Base-by-base conservation (phyloP, 2,329 filamentous ascomycete species). In the Pseudocercospora eumusae region DNA sequence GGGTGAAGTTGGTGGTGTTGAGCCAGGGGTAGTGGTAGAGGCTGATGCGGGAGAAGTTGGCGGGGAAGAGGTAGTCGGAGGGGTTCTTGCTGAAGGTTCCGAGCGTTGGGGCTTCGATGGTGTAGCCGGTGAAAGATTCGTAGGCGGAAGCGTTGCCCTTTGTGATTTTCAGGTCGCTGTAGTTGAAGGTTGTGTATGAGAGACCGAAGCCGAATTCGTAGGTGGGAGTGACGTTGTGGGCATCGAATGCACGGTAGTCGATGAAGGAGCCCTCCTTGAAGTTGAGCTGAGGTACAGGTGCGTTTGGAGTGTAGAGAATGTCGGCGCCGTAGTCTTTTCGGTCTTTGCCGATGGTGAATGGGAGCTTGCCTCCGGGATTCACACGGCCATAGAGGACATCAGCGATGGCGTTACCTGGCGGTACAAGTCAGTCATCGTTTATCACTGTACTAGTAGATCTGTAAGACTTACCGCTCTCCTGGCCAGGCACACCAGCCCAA, bases 121-220 rank as follows among this genome's bases (percentile, higher is more conserved):
- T 89, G 70, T 80, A 74, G 60, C 88, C 89, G 0, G 76, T 80
- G 1, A 85, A 86, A 0, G 88, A 82, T 15, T 68, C 75, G 78
- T 89, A 90, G 0, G 78, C 70, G n/a, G 74, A 75, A 4, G 79
- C 80, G 28, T 79, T 71, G 70, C 59, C 25, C 58, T 69, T 63
- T 21, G 58, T 60, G 47, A 72, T 66, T 8, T 67, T 65, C 33
- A 95, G 77, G 73, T 89, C 80, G 23, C 87, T 85, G 79, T 92
- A 92, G 59, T 84, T 75, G 73, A 96, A 93, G 3, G 83, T 91
- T 0, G 90, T 91, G 81, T 95, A 96, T 3, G 86, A 89, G 15
- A 96, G 80, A 60, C 66, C 66, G 57, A 53, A 68, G 15, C 66
- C 66, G 56, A 68, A 68, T 90, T 93, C 77, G 65, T 75, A 81